A percentile compares a stretch with the other conserved stretches of the same genome.
phyloP scores from a whole-genome alignment of 176 grass and related monocot genomes.

The Carex parvula region DNA sequence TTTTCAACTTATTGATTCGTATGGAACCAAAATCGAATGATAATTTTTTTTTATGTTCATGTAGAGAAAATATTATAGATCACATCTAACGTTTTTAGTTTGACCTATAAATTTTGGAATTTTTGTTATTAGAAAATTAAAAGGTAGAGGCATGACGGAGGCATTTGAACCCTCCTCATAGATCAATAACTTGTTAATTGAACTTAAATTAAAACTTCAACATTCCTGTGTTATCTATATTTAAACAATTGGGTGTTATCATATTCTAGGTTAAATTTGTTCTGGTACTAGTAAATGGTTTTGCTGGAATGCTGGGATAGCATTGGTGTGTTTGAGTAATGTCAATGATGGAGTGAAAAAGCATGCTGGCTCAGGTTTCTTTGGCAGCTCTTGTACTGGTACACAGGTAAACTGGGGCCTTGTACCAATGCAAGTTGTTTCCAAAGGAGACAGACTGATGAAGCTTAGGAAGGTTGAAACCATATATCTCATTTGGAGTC shows the following conservation, averaged over 20 bases:
- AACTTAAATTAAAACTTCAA: not conserved
- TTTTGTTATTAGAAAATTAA: too few species aligned
- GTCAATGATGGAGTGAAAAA: not conserved
- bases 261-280: conserved; percentile 3
- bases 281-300: not conserved
- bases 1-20: too few species aligned
- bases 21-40: too few species aligned
- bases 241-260: not conserved
- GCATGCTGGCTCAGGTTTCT: not conserved
- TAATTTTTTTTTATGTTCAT: too few species aligned
- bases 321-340: not conserved
- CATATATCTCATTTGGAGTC: not conserved
- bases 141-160: too few species aligned
- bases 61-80: too few species aligned
- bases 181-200: too few species aligned
- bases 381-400: not conserved
- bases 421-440: not conserved
- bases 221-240: not conserved
- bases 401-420: not conserved
- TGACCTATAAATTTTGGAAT: too few species aligned
- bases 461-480: not conserved
- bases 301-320: not conserved
- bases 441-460: not conserved
- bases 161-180: too few species aligned
- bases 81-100: too few species aligned